Conservation (phyloP, 2,329 filamentous ascomycete species). For the Botrytis fabae region DNA sequence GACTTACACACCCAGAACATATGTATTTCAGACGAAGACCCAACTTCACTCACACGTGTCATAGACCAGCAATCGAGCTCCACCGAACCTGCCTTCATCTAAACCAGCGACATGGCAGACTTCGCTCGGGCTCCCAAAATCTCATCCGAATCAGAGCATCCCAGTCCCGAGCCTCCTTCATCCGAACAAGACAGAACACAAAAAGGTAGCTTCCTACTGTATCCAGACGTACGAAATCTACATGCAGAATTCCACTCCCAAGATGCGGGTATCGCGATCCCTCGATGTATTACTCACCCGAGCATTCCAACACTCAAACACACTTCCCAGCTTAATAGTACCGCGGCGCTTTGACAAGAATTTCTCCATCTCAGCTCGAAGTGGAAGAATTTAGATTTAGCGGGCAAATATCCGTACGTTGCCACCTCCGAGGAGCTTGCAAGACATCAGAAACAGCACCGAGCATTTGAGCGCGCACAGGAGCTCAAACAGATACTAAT, state of each 20-base stretch:
- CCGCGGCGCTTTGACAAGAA: constrained; percentile 40
- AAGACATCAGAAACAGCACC: constrained; percentile 26
- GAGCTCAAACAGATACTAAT: constrained; percentile 27
- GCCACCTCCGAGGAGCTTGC: constrained; percentile 29
- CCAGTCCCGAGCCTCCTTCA: background rate
- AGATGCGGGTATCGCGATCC: constrained; percentile 39
- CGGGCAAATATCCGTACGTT: background rate
- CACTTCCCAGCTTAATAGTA: constrained; percentile 45
- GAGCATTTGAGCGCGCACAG: constrained; percentile 30
- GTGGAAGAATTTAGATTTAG: background rate
- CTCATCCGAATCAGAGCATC: background rate
- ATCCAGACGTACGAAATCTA: background rate
- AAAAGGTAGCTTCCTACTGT: background rate
- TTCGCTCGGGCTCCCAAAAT: background rate
- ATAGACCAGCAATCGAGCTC: constrained; percentile 47
- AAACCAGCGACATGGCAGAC: background rate
- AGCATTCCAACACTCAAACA: constrained; percentile 45
- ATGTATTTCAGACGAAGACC: constrained; percentile 45
- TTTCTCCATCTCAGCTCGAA: background rate
- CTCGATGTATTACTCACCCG: constrained; percentile 43
- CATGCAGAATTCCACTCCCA: constrained; percentile 40
- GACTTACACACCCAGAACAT: constrained; percentile 47
- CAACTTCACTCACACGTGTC: constrained; percentile 43
- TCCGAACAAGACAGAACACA: background rate
- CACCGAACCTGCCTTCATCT: constrained; percentile 40